Base-by-base conservation (phyloP, 495 filamentous ascomycete genomes). In the Daldinia vernicosa region DNA sequence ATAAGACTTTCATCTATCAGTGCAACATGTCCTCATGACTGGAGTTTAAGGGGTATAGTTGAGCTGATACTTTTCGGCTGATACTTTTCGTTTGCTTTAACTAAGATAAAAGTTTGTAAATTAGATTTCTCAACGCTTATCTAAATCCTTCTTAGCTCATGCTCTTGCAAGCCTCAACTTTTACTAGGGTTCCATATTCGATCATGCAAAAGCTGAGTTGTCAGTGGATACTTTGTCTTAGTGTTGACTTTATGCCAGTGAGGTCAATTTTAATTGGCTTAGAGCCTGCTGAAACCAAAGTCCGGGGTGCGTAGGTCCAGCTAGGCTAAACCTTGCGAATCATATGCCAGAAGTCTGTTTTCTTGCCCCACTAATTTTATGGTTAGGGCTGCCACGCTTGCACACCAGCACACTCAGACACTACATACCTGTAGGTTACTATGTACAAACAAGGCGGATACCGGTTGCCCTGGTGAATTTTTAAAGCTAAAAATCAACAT, bases 401-500 rank as follows among this genome's bases (percentile, higher is more conserved):
- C 52, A 30, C 24, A 60, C 69, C 11, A 4, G 12, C 33, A 35
- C 12, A 35, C 3, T 4, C 26, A 2, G 1, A 4, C 26, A 27
- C 26, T 27, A 27, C 4, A 4, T 27, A 27, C 26, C 1, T 27
- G n/a, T n/a, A n/a, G n/a, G n/a, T n/a, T n/a, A n/a, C n/a, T n/a
- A 27, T 4, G 26, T 67, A 63, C 59, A 54, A 63, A 53, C 39
- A 67, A 52, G 40, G 19, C 27, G 52, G 58, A 26, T 67, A 33
- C 65, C 61, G 51, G 70, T 72, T 72, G 70, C 70, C 35, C 60
- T 69, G 56, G 60, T 33, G 57, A 72, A 53, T 9, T 11, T 17
- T 43, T 19, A 43, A 17, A 60, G 33, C 54, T 15, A 65, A 60
- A 69, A 69, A 72, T 72, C 70, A 72, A 72, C 70, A 72, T 60